Conservation (phyloP, 441 rosid genomes). For the Erodium texanum region DNA sequence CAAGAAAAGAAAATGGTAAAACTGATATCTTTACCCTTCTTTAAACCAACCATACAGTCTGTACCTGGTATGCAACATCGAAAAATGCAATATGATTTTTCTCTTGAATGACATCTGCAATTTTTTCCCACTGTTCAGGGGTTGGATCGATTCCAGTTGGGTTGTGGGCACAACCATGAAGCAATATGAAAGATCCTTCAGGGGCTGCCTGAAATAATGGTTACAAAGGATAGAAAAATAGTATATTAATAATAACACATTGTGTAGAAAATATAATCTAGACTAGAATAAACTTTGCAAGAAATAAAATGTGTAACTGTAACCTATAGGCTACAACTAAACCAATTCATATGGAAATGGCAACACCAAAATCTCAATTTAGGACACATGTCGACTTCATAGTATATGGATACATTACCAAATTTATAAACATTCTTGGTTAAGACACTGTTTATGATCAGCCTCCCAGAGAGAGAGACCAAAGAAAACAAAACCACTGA, state of each 20-base stretch:
- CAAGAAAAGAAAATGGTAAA: background rate
- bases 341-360: too few species aligned
- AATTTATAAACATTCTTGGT: too few species aligned
- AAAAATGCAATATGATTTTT: constrained; percentile 90
- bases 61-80: constrained; percentile 97
- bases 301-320: too few species aligned
- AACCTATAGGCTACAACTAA: too few species aligned
- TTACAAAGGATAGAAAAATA: background rate
- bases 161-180: constrained; percentile 99
- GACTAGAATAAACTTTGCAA: too few species aligned
- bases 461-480: too few species aligned
- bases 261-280: background rate
- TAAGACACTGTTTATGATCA: too few species aligned
- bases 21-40: background rate
- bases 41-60: background rate
- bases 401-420: too few species aligned
- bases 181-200: constrained; percentile 84
- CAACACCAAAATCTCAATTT: too few species aligned
- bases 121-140: constrained; percentile 80
- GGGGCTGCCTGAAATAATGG: constrained; percentile 60
- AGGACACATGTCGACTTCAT: too few species aligned
- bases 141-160: constrained; percentile 98
- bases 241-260: background rate
- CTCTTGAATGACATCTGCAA: constrained; percentile 84
- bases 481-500: too few species aligned